These are phyloP conservation scores for Fusarium fracticaudum DNA, from an alignment of 2,329 filamentous ascomycete genomes.

Conservation along the genomic window DNA sequence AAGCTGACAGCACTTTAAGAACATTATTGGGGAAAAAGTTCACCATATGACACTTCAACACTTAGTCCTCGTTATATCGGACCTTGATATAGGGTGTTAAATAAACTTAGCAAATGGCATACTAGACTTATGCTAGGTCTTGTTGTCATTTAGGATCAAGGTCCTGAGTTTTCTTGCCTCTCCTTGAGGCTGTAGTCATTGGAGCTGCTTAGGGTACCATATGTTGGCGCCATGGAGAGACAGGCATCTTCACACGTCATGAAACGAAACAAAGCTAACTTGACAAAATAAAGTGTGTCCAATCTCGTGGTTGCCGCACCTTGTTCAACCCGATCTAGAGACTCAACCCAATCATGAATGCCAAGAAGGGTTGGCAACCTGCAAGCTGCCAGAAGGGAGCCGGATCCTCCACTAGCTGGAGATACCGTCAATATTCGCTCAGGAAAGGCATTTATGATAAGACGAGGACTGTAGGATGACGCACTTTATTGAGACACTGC, in stretches of 20 bases:
- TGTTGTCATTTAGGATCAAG: background rate
- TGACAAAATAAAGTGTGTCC: slow-evolving; percentile 23
- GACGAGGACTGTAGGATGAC: slow-evolving; percentile 17
- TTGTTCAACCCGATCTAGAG: slow-evolving; percentile 31
- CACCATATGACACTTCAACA: background rate
- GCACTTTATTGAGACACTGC: slow-evolving; percentile 27
- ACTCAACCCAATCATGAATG: slow-evolving; percentile 19
- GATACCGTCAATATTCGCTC: slow-evolving; percentile 1
- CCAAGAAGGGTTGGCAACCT: slow-evolving; percentile 16
- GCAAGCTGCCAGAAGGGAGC: background rate
- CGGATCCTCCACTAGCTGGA: slow-evolving; percentile 2
- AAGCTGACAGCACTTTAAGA: background rate
- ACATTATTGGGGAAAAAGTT: background rate
- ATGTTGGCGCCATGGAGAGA: slow-evolving; percentile 21
- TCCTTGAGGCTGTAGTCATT: background rate
- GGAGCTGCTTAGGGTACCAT: slow-evolving; percentile 20
- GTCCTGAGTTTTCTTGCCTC: background rate
- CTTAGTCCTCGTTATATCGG: background rate
- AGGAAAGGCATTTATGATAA: slow-evolving; percentile 2
- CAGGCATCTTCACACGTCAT: slow-evolving; percentile 33
- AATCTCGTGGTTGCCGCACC: slow-evolving; percentile 19
- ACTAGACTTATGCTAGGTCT: too few relatives aligned
- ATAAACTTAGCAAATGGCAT: too few relatives aligned
- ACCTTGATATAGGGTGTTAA: too few relatives aligned
- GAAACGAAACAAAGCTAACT: slow-evolving; percentile 28